Evolutionary conservation across 768 basidiomycete genomes (phyloP), one percentile per base, ranked within the genome.

Genomic region (Suillus tomentosus): DNA sequence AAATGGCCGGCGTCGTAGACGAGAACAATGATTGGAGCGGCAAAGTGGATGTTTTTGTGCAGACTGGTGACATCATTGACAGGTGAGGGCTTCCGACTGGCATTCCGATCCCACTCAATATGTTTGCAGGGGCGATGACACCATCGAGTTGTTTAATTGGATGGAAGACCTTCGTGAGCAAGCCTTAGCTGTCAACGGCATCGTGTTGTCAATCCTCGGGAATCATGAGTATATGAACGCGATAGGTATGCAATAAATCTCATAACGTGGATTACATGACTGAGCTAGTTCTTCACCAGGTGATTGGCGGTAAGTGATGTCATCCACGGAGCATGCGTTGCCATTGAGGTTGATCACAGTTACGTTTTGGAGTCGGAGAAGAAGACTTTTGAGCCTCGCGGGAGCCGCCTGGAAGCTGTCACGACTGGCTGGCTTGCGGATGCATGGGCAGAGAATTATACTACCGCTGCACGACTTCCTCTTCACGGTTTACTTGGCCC

Each of bases 171-270:
- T 99, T 8, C 86, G 96, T 31, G 83, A 78, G 9, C 87, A 98
- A 74, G 96, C 96, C 1, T 76, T 76, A 5, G 76, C 78, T 0
- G 79, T 75, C 15, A 94, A 94, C 4, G 95, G 93, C 2, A 83
- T 81, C 5, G 82, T 99, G 15, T 72, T 96, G 39, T 87, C 85
- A 14, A 83, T 93, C 62, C 79, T 98, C 40, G 97, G 97, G 31
- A 99, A 99, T 74, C 97, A 99, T 69, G 97, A 99, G 75, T 89
- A 90, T 82, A 97, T 98, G 94, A 96, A 96, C 68, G 87, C 85
- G 15, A 88, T 94, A 64, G 91, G 91, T 89, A 68, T 24, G 76
- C 65, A 19, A 43, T 31, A 43, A 27, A 43, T 42, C 60, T 66
- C 60, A 51, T 34, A 56, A 15, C 57, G 58, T 61, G 53, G 22